A percentile compares a stretch with the other conserved stretches of the same genome.
Conservation (phyloP, 169 alveolate genomes). For the Neospora caninum region DNA sequence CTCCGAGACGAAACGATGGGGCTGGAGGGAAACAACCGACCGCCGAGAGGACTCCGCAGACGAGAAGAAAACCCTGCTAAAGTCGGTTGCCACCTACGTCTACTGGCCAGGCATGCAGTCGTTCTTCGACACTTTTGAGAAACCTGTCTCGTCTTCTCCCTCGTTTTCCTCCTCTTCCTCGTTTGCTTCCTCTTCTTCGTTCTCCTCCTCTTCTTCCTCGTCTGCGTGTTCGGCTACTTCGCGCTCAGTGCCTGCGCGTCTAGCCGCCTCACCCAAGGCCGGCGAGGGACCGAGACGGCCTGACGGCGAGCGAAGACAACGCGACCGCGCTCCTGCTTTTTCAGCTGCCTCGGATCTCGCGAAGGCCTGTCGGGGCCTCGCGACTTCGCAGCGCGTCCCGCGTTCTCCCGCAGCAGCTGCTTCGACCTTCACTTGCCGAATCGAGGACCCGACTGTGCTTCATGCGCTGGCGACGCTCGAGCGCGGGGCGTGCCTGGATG, state of each 20-base stretch:
- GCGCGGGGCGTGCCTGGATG: not conserved
- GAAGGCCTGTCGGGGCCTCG: too few species aligned
- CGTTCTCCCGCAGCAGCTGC: not conserved
- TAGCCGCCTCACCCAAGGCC: too few species aligned
- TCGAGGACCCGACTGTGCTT: not conserved
- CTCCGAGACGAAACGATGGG: too few species aligned
- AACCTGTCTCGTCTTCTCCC: not conserved
- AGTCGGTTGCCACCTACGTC: not conserved
- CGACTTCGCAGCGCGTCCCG: too few species aligned
- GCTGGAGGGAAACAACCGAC: not conserved
- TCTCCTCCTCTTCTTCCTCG: too few species aligned
- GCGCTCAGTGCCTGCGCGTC: too few species aligned
- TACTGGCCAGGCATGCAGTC: slow-evolving; percentile 3
- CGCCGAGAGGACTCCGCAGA: not conserved
- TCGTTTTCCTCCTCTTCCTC: not conserved
- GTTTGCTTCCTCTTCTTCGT: not conserved
- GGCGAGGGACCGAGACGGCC: too few species aligned
- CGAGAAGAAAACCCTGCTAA: not conserved
- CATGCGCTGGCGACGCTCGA: not conserved
- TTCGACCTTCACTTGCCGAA: not conserved
- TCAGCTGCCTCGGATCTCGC: not conserved
- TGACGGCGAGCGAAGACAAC: too few species aligned
- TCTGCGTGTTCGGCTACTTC: too few species aligned
- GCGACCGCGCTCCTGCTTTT: not conserved
- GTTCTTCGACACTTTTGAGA: not conserved